phyloP scores from a whole-genome alignment of 2,329 filamentous ascomycete species.

The Colletotrichum siamense region DNA sequence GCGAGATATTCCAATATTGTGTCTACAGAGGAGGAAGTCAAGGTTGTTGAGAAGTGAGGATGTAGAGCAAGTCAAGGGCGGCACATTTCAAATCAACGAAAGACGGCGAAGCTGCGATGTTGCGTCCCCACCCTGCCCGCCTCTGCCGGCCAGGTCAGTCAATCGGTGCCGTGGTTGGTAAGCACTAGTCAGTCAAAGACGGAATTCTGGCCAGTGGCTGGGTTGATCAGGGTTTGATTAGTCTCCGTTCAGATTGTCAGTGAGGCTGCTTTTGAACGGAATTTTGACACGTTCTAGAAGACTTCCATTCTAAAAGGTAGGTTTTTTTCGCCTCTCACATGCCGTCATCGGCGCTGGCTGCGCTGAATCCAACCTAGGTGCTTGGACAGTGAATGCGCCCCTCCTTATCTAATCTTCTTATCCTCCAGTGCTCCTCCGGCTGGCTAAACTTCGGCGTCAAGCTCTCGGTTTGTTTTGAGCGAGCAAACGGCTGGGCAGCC shows the following conservation, averaged over 20 bases:
- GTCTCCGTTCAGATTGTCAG: neutral
- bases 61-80: neutral
- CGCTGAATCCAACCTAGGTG: neutral
- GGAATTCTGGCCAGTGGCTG: neutral
- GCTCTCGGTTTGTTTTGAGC: neutral
- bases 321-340: neutral
- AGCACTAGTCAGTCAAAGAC: neutral
- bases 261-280: neutral
- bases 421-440: too few relatives aligned
- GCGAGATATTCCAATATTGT: neutral
- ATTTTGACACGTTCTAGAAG: constrained; percentile 4
- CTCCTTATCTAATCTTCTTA: neutral
- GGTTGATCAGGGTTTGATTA: neutral
- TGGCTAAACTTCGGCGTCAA: neutral
- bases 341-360: neutral
- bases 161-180: constrained; percentile 4
- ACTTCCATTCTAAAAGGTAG: neutral
- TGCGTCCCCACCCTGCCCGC: neutral
- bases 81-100: constrained; percentile 6
- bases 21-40: neutral
- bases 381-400: neutral
- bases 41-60: neutral
- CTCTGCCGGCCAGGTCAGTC: neutral
- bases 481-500: neutral
- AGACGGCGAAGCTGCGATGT: neutral